A percentile compares a stretch with the other conserved stretches of the same genome.
These are phyloP conservation scores for Coriolopsis trogii DNA, from an alignment of 1,284 basidiomycete genomes.

Conservation along the genomic window DNA sequence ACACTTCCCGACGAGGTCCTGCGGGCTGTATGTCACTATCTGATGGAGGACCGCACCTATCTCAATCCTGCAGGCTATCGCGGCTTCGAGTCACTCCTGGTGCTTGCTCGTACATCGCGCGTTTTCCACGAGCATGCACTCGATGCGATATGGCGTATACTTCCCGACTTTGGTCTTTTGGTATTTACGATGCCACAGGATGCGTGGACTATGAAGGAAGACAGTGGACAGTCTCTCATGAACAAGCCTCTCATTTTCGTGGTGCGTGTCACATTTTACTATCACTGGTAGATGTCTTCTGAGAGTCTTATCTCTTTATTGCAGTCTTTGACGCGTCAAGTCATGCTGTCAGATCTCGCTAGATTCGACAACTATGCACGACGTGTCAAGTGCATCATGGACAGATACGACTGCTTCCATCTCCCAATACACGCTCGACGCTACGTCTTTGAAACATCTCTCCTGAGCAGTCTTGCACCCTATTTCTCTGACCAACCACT, in stretches of 20 bases:
- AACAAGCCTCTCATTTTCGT: too few species aligned
- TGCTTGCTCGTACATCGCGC: constrained; percentile 7
- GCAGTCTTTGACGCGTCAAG: background rate
- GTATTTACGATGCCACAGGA: constrained; percentile 4
- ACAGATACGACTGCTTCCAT: background rate
- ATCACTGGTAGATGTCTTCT: background rate
- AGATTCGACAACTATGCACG: background rate
- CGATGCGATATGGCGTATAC: constrained; percentile 8
- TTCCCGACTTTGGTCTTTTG: constrained; percentile 3
- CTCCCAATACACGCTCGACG: background rate
- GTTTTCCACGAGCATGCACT: constrained; percentile 9
- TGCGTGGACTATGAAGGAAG: background rate
- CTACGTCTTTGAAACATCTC: background rate
- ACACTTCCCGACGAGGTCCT: background rate
- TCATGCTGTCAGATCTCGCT: background rate
- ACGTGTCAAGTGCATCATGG: background rate
- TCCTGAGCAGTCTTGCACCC: background rate
- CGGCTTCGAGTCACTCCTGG: background rate
- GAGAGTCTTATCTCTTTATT: background rate
- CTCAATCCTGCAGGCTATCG: background rate
- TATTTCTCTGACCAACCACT: background rate
- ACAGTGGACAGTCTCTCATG: too few species aligned
- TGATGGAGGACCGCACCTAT: background rate
- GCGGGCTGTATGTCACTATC: background rate
- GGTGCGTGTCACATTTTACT: too few species aligned